Percentiles rank a stretch among this genome's conserved stretches.
Conservation (phyloP, 345 rosid species). For the Ceriops tagal region DNA sequence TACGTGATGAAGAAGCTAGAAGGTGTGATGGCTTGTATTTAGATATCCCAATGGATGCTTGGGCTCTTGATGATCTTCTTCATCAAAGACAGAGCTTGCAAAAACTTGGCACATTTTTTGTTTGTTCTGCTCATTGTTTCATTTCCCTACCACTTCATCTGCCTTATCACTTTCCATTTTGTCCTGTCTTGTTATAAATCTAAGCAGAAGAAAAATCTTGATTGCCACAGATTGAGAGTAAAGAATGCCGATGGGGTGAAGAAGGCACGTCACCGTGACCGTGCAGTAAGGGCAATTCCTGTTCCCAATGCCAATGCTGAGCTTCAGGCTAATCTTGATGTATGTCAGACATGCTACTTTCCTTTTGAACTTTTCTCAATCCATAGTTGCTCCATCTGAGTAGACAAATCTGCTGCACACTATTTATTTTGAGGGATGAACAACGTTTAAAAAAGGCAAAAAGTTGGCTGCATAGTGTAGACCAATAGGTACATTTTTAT, state of each 20-base stretch:
- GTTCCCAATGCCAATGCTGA: constrained; percentile 32
- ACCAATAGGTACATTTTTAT: too few species aligned
- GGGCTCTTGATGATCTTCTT: neutral
- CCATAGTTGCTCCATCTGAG: neutral
- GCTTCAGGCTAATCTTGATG: constrained; percentile 36
- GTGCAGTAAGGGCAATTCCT: constrained; percentile 24
- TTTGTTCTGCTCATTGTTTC: neutral
- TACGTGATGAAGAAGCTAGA: constrained; percentile 35
- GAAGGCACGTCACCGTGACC: constrained; percentile 26
- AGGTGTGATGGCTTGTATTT: constrained; percentile 15
- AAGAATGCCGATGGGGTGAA: constrained; percentile 25
- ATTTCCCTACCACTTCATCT: neutral
- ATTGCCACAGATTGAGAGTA: constrained; percentile 24
- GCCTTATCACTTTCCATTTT: neutral
- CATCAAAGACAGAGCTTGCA: neutral
- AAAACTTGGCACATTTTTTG: neutral
- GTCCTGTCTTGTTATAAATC: neutral
- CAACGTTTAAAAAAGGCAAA: too few species aligned
- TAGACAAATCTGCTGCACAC: too few species aligned
- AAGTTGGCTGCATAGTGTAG: too few species aligned
- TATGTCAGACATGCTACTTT: constrained; percentile 26
- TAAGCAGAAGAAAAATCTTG: constrained; percentile 2
- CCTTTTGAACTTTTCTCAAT: neutral
- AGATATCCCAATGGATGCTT: neutral
- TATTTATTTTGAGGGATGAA: too few species aligned